Evolutionary conservation across 2,329 filamentous ascomycete species (phyloP), one percentile per base, ranked within the genome.

Genomic region (Diaporthe sp.): DNA sequence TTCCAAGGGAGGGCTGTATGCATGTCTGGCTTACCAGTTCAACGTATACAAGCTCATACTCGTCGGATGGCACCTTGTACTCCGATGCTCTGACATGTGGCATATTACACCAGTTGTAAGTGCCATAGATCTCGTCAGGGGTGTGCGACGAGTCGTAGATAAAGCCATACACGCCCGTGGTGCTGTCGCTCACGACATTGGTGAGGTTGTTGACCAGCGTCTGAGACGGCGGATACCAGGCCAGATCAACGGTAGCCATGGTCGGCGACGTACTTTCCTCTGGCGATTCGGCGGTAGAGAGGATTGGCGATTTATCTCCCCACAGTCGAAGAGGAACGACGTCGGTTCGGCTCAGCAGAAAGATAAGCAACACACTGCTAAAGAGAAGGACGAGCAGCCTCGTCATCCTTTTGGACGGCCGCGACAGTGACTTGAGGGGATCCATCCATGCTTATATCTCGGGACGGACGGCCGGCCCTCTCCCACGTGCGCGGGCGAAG

Each of bases 51-150:
- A 97, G 84, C 78, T 91, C 86, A 80, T 90, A 95, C n/a, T 88
- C 89, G 0, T 83, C 77, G 1, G 84, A 78, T 0, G 89, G 85
- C 75, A 83, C 87, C 19, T 87, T 82, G 80, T 97, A 97, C 79
- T 94, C 93, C 19, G 83, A 82, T 30, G 82, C 84, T 42, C 94
- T 88, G n/a, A 94, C 92, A 83, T 96, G 95, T 0, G 95, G 94
- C 94, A 97, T 97, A 80, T 97, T 96, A 83, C 94, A 97, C 88
- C 89, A 96, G 82, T 96, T 95, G 83, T 96, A 96, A 1, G 85
- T 87, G 8, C 91, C 90, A 82, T 94, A 92, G 50, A 85, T 78
- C 0, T 83, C 80, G 71, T 87, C 84, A 0, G 93, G 90, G 0
- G 89, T 89, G 1, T 84, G 77, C 1, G 93, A 94, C 45, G 89